phyloP scores from a whole-genome alignment of 306 rosid genomes.

The Glycine latifolia region DNA sequence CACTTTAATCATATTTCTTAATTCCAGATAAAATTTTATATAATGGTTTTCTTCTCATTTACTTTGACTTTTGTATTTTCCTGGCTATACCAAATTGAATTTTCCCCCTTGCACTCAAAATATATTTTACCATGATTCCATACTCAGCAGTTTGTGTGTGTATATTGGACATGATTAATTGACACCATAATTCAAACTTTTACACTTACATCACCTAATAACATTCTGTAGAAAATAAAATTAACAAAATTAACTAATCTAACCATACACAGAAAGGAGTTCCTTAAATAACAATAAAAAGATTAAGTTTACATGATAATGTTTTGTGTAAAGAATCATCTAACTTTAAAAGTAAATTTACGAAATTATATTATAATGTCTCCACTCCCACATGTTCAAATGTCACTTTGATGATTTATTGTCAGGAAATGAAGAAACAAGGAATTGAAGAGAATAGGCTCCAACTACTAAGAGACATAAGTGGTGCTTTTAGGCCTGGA shows the following conservation, averaged over 20 bases:
- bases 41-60: neutral
- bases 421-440: slow-evolving; percentile 61
- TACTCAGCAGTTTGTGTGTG: neutral
- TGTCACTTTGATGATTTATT: neutral
- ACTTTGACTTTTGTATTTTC: slow-evolving; percentile 12
- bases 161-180: no score
- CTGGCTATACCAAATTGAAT: neutral
- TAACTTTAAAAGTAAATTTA: neutral
- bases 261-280: neutral
- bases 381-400: slow-evolving; percentile 10
- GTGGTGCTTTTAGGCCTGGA: slow-evolving; percentile 62
- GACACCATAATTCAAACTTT: no score
- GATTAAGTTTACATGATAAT: neutral
- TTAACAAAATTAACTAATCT: slow-evolving; percentile 1
- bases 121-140: neutral
- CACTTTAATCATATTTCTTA: neutral
- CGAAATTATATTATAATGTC: slow-evolving; percentile 1
- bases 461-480: slow-evolving; percentile 54
- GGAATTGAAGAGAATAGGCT: slow-evolving; percentile 53
- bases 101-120: neutral
- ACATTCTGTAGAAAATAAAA: neutral
- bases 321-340: neutral
- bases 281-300: neutral
- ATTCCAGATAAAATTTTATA: neutral
- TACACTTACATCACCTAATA: neutral